A percentile compares a stretch with the other conserved stretches of the same genome.
phyloP scores from a whole-genome alignment of 2,329 filamentous ascomycete species.

The Pestalotiopsis sp. region DNA sequence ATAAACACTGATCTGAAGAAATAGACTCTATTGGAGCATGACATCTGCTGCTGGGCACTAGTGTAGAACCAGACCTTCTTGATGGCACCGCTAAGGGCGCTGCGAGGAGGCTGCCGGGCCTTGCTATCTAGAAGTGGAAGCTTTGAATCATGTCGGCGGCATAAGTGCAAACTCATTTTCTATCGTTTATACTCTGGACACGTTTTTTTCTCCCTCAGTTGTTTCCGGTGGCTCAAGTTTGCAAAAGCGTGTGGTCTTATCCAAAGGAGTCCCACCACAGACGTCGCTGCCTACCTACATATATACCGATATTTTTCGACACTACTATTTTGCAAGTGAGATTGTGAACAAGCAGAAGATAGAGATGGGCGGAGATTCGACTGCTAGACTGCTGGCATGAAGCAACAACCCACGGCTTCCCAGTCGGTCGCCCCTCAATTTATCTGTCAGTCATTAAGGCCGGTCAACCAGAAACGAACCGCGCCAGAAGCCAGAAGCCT shows the following conservation, averaged over 20 bases:
- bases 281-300: too few species aligned
- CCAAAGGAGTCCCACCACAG: too few species aligned
- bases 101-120: neutral
- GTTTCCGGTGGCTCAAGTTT: neutral
- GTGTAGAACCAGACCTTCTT: too few species aligned
- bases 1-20: too few species aligned
- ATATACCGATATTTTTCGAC: too few species aligned
- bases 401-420: neutral
- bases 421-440: neutral
- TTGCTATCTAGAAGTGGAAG: neutral
- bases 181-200: neutral
- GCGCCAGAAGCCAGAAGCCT: neutral
- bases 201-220: neutral
- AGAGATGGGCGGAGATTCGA: neutral
- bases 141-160: neutral
- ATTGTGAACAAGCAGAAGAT: too few species aligned
- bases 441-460: neutral
- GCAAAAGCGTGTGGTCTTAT: neutral
- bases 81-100: neutral
- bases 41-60: too few species aligned
- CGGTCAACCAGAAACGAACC: neutral
- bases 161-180: neutral
- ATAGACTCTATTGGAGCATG: too few species aligned
- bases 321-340: too few species aligned
- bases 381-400: neutral